These are phyloP conservation scores for Raffaelea albimanens DNA, from an alignment of 2,329 filamentous ascomycete genomes.

Conservation along the genomic window DNA sequence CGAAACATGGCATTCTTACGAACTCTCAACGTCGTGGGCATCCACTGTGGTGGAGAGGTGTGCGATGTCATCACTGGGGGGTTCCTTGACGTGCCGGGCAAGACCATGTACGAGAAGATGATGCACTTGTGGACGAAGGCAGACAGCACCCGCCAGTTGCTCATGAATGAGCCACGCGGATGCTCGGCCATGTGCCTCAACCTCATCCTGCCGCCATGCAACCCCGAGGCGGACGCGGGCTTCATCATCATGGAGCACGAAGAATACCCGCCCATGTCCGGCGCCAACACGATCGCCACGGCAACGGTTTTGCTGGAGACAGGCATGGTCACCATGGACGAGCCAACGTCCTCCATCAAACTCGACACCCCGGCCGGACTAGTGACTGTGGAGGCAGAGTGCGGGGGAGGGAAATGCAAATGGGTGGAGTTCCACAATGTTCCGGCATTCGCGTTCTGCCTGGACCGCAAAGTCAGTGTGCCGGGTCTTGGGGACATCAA, in stretches of 20 bases:
- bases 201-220: not conserved
- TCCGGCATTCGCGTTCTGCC: not conserved
- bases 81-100: not conserved
- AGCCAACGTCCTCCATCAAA: not conserved
- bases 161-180: not conserved
- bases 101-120: slow-evolving; percentile 1
- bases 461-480: not conserved
- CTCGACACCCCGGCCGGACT: not conserved
- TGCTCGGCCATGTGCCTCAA: not conserved
- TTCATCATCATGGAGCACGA: slow-evolving; percentile 1
- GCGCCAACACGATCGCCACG: not conserved
- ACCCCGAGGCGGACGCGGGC: not conserved
- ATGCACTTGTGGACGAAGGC: not conserved
- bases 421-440: slow-evolving; percentile 1
- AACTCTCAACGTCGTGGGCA: no score
- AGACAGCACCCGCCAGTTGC: not conserved
- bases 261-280: slow-evolving; percentile 2
- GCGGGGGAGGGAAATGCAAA: not conserved
- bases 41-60: no score
- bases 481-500: not conserved
- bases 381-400: not conserved
- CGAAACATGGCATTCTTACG: no score
- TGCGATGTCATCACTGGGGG: slow-evolving; percentile 1
- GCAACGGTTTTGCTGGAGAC: not conserved
- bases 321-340: not conserved